Evolutionary conservation across 225 moss, liverwort and hornwort species (phyloP), one percentile per base, ranked within the genome.

Genomic region (Straminergon stramineum): DNA sequence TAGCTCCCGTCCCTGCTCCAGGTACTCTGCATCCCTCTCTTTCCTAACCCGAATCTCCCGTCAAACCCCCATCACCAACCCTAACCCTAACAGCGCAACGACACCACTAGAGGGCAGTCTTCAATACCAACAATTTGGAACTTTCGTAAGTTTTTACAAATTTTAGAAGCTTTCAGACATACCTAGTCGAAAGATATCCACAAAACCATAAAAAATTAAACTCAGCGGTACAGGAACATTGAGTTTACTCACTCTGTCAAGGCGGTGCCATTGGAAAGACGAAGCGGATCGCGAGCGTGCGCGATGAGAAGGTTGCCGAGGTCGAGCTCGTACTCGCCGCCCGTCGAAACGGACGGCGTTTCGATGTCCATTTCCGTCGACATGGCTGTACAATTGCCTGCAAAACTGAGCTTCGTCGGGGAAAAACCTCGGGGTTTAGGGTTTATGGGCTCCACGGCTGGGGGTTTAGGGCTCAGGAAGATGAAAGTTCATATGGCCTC

Each of bases 1-100:
- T n/a, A 99, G 88, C 92, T 88, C 94, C 71, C 94, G 94, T 17
- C 95, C 97, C 48, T 92, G 90, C 90, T 95, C 94, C 77, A 97
- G 55, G 48, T 88, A 94, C 85, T 94, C 95, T 52, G 81, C 91
- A 88, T 94, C 84, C 89, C 92, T 96, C 88, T 90, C 93, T 65
- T 74, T 89, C 82, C 92, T 95, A 31, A 53, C 65, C 86, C 90
- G 45, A 61, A 76, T 32, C 55, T 75, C 85, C 64, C 75, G 83
- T 92, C 82, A 92, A 77, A 19, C 26, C 66, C 45, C 22, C 15
- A 45, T 45, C 45, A 63, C 45, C 82, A 88, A 57, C 32, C 71
- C 57, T 65, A 87, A 64, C 51, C 81, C 81, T 88, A 82, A 34
- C 7, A 84, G 31, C 85, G 11, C 56, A 87, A 52, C 53, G 34